Conservation (phyloP, 2,329 filamentous ascomycete genomes). For the Neocucurbitaria cava region DNA sequence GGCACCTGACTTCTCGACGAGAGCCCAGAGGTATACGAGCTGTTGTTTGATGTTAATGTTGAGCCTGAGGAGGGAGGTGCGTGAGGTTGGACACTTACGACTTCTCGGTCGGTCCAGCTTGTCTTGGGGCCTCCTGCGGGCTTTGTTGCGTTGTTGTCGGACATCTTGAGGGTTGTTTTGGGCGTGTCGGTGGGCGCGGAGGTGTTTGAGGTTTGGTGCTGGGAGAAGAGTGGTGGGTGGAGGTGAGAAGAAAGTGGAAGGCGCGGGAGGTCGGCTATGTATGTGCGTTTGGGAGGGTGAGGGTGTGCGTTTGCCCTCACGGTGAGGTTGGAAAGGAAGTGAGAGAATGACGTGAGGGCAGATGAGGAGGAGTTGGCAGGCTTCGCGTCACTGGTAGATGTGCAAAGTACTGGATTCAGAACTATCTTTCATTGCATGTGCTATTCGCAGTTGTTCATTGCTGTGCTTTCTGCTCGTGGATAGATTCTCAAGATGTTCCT, state of each 20-base stretch:
- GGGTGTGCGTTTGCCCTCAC: not conserved
- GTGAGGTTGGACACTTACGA: slow-evolving; percentile 10
- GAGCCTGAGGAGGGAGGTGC: not conserved
- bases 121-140: not conserved
- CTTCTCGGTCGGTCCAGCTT: slow-evolving; percentile 24
- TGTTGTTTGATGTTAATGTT: slow-evolving; percentile 4
- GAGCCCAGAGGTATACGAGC: slow-evolving; percentile 19
- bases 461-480: not conserved
- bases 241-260: not conserved
- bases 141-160: slow-evolving; percentile 7
- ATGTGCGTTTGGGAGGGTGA: not conserved
- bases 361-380: not conserved
- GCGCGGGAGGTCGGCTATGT: not conserved
- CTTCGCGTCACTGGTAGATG: not conserved
- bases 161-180: slow-evolving; percentile 1
- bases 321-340: too few species aligned
- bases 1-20: slow-evolving; percentile 18
- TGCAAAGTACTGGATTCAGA: not conserved
- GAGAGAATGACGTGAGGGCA: not conserved
- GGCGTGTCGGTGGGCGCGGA: not conserved
- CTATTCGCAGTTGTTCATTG: not conserved
- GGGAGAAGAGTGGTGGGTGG: not conserved
- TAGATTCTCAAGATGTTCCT: not conserved
- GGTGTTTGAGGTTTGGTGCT: not conserved
- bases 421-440: not conserved